These are phyloP conservation scores for Pythium rishiriense DNA, from an alignment of 352 stramenopile genomes.

Conservation along the genomic window DNA sequence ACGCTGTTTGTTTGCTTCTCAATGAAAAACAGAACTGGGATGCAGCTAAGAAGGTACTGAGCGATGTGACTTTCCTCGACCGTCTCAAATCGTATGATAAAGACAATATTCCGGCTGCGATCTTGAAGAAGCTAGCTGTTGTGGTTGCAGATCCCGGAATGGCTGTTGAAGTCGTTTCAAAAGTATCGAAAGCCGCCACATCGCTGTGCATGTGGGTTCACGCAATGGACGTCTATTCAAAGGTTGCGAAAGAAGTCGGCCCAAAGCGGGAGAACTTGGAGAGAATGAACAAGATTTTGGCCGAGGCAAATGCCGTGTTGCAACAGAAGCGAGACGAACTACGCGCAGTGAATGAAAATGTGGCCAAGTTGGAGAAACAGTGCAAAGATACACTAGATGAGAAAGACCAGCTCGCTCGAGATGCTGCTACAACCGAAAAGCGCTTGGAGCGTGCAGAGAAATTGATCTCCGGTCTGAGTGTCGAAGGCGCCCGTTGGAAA, in stretches of 20 bases:
- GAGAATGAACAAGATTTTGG: constrained; percentile 91
- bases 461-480: constrained; percentile 87
- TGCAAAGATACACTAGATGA: constrained; percentile 91
- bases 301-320: constrained; percentile 84
- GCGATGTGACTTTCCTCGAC: constrained; percentile 88
- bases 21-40: constrained; percentile 94
- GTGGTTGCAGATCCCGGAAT: constrained; percentile 85
- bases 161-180: constrained; percentile 89
- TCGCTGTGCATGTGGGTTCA: constrained; percentile 94
- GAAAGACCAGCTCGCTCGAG: constrained; percentile 89
- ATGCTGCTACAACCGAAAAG: constrained; percentile 88
- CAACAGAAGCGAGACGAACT: constrained; percentile 90
- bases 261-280: constrained; percentile 92
- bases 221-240: constrained; percentile 95
- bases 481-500: constrained; percentile 93
- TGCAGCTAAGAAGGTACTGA: constrained; percentile 89
- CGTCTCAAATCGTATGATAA: constrained; percentile 93
- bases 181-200: constrained; percentile 91
- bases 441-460: constrained; percentile 90
- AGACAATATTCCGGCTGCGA: constrained; percentile 90
- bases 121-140: constrained; percentile 89
- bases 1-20: constrained; percentile 92
- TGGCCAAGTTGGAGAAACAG: constrained; percentile 86
- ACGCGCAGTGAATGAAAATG: constrained; percentile 87
- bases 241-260: constrained; percentile 93